Evolutionary conservation across 2,329 filamentous ascomycete genomes (phyloP).

Genomic region (Cyphellophora attinorum): DNA sequence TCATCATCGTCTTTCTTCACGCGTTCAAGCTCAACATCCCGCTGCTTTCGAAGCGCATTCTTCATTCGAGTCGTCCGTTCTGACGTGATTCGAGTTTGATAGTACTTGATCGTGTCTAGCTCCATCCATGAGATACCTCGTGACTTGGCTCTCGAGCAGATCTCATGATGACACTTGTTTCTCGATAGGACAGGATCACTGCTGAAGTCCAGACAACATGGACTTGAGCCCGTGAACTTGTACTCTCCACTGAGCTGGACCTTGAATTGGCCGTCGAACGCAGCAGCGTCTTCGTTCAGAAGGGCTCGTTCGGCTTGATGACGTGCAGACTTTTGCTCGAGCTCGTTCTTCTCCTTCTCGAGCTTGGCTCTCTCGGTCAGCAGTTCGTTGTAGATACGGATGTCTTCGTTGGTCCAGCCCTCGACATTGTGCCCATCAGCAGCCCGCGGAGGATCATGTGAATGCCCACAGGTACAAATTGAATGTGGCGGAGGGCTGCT

Average conservation of each 20-base stretch:
- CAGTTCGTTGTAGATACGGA: conserved; percentile 16
- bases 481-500: not conserved
- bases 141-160: conserved; percentile 15
- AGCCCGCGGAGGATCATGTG: conserved; percentile 5
- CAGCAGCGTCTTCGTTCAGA: conserved; percentile 13
- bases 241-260: conserved; percentile 13
- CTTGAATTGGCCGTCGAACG: conserved; percentile 13
- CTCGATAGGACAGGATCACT: not conserved
- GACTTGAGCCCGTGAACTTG: conserved; percentile 12
- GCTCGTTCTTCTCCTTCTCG: conserved; percentile 16
- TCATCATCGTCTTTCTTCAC: conserved; percentile 15
- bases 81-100: conserved; percentile 14
- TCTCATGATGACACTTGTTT: conserved; percentile 13
- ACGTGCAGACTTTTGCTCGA: conserved; percentile 14
- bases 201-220: conserved; percentile 13
- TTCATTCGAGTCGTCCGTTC: conserved; percentile 16
- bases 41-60: conserved; percentile 18
- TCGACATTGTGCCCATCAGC: conserved; percentile 16
- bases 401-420: conserved; percentile 16
- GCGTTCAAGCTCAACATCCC: conserved; percentile 16
- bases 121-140: conserved; percentile 17
- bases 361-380: conserved; percentile 16
- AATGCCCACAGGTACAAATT: conserved; percentile 2
- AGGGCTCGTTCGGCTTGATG: conserved; percentile 15
- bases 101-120: conserved; percentile 19